A percentile compares a stretch with the other conserved stretches of the same genome.
These are phyloP conservation scores for Fusarium secorum DNA, from an alignment of 2,329 filamentous ascomycete genomes.

Conservation along the genomic window DNA sequence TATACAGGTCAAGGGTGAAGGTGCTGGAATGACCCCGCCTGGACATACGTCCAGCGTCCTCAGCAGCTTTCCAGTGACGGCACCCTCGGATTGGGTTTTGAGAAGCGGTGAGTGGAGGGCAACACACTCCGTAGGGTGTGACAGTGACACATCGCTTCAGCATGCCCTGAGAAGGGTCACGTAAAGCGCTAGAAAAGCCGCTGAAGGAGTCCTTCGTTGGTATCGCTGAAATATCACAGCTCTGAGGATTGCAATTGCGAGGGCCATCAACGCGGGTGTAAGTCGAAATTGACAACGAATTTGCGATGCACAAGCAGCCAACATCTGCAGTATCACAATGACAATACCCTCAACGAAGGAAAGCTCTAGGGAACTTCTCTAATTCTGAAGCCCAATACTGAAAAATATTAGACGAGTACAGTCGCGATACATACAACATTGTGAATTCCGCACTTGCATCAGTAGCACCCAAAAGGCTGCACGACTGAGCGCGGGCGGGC, in stretches of 20 bases:
- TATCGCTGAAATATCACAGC: conserved; percentile 41
- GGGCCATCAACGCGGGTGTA: conserved; percentile 5
- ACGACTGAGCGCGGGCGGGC: conserved; percentile 20
- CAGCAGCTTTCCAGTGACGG: conserved; percentile 21
- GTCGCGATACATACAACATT: conserved; percentile 25
- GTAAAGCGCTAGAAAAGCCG: conserved; percentile 32
- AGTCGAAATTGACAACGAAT: conserved; percentile 24
- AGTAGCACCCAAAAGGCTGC: conserved; percentile 35
- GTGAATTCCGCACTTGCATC: conserved; percentile 34
- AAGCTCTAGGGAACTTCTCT: conserved; percentile 4
- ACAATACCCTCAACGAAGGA: not conserved
- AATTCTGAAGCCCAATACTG: not conserved
- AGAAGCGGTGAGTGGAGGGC: conserved; percentile 30
- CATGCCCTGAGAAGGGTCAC: conserved; percentile 37
- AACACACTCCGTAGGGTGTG: conserved; percentile 30
- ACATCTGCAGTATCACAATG: not conserved
- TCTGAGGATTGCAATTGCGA: conserved; percentile 22
- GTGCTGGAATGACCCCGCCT: conserved; percentile 44
- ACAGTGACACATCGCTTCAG: conserved; percentile 39
- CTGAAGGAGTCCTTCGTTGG: conserved; percentile 37
- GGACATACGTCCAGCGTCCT: conserved; percentile 20
- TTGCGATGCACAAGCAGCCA: conserved; percentile 25
- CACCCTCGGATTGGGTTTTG: conserved; percentile 35
- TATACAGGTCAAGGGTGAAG: conserved; percentile 42
- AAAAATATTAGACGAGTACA: conserved; percentile 38